phyloP scores from a whole-genome alignment of 768 basidiomycete genomes.

The Pleurotus platypus region DNA sequence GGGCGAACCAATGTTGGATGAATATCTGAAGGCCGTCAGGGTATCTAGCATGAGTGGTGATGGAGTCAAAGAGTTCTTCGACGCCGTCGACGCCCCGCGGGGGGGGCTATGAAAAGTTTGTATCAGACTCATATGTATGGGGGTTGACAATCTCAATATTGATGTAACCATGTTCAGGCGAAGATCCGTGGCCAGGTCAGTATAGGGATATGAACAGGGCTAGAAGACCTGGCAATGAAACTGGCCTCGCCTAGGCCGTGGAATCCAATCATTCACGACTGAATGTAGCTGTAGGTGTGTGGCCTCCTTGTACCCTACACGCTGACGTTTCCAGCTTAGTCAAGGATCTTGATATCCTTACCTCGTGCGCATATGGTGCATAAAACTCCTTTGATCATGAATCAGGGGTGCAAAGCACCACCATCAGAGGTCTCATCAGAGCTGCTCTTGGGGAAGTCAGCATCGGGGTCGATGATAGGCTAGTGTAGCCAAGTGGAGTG shows the following conservation, averaged over 20 bases:
- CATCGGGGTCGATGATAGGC: no score
- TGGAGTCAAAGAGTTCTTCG: slow-evolving; percentile 88
- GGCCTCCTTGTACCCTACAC: no score
- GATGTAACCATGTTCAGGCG: slow-evolving; percentile 37
- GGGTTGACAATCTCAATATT: slow-evolving; percentile 2
- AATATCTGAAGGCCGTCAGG: slow-evolving; percentile 95
- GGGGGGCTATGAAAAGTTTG: slow-evolving; percentile 85
- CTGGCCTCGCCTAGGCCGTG: slow-evolving; percentile 68
- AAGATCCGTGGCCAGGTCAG: slow-evolving; percentile 67
- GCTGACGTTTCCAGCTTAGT: no score
- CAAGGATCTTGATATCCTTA: no score
- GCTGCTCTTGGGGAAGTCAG: no score
- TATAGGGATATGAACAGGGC: slow-evolving; percentile 72
- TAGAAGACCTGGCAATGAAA: slow-evolving; percentile 47
- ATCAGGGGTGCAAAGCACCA: no score
- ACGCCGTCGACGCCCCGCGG: slow-evolving; percentile 86
- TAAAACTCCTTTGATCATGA: no score
- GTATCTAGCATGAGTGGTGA: slow-evolving; percentile 96
- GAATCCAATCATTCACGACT: background rate
- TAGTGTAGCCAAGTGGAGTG: no score
- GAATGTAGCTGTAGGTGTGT: no score
- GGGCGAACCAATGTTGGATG: slow-evolving; percentile 93
- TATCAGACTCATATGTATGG: slow-evolving; percentile 4
- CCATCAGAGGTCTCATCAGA: no score
- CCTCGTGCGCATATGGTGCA: no score